phyloP scores from a whole-genome alignment of 2,329 filamentous ascomycete species.

The Tolypocladium tropicale region DNA sequence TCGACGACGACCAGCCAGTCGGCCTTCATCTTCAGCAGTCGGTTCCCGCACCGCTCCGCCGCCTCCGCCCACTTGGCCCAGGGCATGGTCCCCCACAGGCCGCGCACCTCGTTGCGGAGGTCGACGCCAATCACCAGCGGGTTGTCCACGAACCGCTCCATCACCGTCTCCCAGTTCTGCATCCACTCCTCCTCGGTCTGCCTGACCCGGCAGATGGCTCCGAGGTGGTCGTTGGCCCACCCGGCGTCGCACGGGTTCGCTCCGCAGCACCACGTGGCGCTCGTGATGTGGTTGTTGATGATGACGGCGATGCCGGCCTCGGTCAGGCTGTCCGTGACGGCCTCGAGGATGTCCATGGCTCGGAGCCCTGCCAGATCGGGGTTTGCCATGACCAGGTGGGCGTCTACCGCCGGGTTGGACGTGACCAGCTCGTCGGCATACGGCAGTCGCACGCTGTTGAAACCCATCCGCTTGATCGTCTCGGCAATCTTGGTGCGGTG shows the following conservation, averaged over 20 bases:
- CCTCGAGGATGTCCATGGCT: constrained; percentile 52
- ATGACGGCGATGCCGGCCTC: constrained; percentile 54
- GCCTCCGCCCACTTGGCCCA: constrained; percentile 56
- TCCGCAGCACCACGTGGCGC: constrained; percentile 59
- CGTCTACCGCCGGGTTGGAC: constrained; percentile 43
- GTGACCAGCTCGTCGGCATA: constrained; percentile 61
- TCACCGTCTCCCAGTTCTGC: constrained; percentile 54
- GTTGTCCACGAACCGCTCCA: constrained; percentile 47
- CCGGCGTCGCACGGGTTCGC: constrained; percentile 56
- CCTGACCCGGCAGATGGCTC: constrained; percentile 45
- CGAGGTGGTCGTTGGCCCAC: constrained; percentile 57
- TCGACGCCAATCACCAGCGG: constrained; percentile 55
- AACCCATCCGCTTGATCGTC: constrained; percentile 51
- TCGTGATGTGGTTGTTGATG: constrained; percentile 62
- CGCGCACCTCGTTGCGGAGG: constrained; percentile 59
- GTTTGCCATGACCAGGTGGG: constrained; percentile 43
- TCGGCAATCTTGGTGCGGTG: constrained; percentile 51
- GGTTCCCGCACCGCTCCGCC: constrained; percentile 52
- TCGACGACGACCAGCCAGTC: constrained; percentile 61
- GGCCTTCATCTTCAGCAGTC: constrained; percentile 45
- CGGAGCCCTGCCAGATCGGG: constrained; percentile 44
- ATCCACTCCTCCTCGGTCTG: constrained; percentile 60
- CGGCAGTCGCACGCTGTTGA: constrained; percentile 60
- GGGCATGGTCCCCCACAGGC: constrained; percentile 58
- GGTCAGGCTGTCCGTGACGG: constrained; percentile 48